A percentile compares a stretch with the other conserved stretches of the same genome.
Conservation (phyloP, 345 rosid genomes). For the Hibiscus trionum region DNA sequence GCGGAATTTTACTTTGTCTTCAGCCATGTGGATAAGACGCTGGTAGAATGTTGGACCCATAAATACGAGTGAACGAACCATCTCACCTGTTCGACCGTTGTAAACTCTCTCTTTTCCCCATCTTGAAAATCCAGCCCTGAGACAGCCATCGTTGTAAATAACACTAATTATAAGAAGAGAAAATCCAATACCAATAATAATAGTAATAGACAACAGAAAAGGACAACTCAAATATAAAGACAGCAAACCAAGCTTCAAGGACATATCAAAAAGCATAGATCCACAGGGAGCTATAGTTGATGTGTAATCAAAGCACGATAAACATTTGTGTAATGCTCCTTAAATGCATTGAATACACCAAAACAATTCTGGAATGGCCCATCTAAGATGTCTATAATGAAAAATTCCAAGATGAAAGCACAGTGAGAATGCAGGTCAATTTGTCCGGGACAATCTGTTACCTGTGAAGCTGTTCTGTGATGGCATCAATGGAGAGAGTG, state of each 20-base stretch:
- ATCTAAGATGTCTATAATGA: background rate
- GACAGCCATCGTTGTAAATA: background rate
- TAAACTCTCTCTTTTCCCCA: conserved; percentile 86
- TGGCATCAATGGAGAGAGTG: conserved; percentile 58
- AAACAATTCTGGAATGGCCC: background rate
- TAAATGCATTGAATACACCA: background rate
- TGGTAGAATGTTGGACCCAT: conserved; percentile 92
- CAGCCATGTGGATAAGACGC: conserved; percentile 79
- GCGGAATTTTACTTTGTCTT: conserved; percentile 83
- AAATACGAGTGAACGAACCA: conserved; percentile 61
- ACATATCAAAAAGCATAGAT: background rate
- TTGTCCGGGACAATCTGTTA: conserved; percentile 11
- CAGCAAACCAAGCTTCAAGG: background rate
- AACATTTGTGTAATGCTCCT: background rate
- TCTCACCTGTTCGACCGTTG: conserved; percentile 72
- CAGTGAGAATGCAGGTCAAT: background rate
- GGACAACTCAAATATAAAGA: background rate
- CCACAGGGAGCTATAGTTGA: background rate
- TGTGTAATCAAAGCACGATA: background rate
- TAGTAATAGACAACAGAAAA: background rate
- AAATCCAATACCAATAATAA: background rate
- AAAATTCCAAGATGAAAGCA: background rate
- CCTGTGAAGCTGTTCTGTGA: conserved; percentile 88
- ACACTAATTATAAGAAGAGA: background rate
- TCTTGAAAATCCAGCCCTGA: conserved; percentile 78